Evolutionary conservation across 805 yeast species (phyloP), one percentile per base, ranked within the genome.

Genomic region (Wickerhamomyces sydowiorum): DNA sequence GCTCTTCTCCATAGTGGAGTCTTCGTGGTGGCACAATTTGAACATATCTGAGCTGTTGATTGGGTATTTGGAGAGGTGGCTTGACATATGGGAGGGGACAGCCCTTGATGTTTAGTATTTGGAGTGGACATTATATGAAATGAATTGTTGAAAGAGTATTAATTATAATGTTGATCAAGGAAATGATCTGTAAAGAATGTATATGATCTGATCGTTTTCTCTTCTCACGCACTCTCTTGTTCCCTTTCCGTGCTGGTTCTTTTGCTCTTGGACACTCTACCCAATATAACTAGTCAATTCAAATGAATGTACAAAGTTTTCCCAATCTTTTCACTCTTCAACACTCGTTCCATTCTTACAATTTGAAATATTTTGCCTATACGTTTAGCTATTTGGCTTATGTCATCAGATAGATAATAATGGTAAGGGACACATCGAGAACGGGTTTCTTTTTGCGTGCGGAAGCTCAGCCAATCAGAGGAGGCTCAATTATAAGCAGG

Each of bases 1-100:
- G 88, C 86, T 40, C 96, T 72, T 49, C 98, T 69, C 98, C 98
- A 90, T 23, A 90, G 64, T 2, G 98, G 98, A 0, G 98, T 90
- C 7, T 90, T 88, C 45, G 74, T 76, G 0, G 98, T 91, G 43
- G 79, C 80, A 61, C 98, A 90, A 63, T 90, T 91, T 7, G 95
- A 78, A 62, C 98, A 90, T 14, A 43, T 32, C 22, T 55, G 57
- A 3, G 48, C 50, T 2, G 37, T 18, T 17, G 48, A 43, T 24
- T 30, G 28, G 5, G 22, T 28, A 14, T 21, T 24, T n/a, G 45
- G 35, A 10, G 49, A 32, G 12, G 36, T 22, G 8, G 14, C 34
- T 5, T 15, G 23, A 14, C 35, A 32, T 5, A 32, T 32, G 35
- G 35, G 35, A 19, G 35, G 35, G 13, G 35, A 32, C 7, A 23